phyloP scores from a whole-genome alignment of 2,329 filamentous ascomycete species.

The Xylariaceae sp. region DNA sequence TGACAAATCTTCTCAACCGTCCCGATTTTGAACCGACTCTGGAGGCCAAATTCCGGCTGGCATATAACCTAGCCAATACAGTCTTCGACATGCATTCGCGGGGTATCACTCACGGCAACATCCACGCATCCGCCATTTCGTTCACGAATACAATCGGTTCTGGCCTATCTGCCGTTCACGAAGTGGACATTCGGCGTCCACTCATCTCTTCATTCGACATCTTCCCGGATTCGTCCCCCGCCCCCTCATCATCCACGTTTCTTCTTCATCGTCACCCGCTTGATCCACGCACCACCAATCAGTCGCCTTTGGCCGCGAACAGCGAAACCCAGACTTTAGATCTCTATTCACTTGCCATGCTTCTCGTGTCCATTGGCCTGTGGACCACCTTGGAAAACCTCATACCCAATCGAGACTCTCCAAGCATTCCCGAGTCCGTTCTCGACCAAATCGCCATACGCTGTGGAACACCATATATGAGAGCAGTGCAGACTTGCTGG shows the following conservation, averaged over 20 bases:
- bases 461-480: slow-evolving; percentile 73
- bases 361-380: slow-evolving; percentile 71
- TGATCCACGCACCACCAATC: slow-evolving; percentile 51
- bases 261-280: slow-evolving; percentile 65
- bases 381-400: slow-evolving; percentile 66
- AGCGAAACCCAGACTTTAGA: slow-evolving; percentile 61
- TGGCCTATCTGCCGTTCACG: slow-evolving; percentile 39
- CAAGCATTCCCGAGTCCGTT: slow-evolving; percentile 59
- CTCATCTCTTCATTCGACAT: slow-evolving; percentile 73
- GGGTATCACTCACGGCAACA: slow-evolving; percentile 67
- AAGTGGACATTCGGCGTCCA: slow-evolving; percentile 65
- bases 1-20: slow-evolving; percentile 52
- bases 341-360: slow-evolving; percentile 69
- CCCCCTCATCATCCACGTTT: slow-evolving; percentile 30
- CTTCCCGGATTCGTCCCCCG: slow-evolving; percentile 53
- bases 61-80: slow-evolving; percentile 68
- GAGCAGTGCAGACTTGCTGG: slow-evolving; percentile 70
- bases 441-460: slow-evolving; percentile 62
- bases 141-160: slow-evolving; percentile 54
- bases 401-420: slow-evolving; percentile 41
- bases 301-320: slow-evolving; percentile 47
- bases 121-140: slow-evolving; percentile 65
- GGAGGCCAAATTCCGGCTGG: slow-evolving; percentile 74
- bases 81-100: slow-evolving; percentile 71
- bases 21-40: slow-evolving; percentile 61